A percentile compares a stretch with the other conserved stretches of the same genome.
Evolutionary conservation across 2,329 filamentous ascomycete species (phyloP).

Genomic region (Diaporthe batatas): DNA sequence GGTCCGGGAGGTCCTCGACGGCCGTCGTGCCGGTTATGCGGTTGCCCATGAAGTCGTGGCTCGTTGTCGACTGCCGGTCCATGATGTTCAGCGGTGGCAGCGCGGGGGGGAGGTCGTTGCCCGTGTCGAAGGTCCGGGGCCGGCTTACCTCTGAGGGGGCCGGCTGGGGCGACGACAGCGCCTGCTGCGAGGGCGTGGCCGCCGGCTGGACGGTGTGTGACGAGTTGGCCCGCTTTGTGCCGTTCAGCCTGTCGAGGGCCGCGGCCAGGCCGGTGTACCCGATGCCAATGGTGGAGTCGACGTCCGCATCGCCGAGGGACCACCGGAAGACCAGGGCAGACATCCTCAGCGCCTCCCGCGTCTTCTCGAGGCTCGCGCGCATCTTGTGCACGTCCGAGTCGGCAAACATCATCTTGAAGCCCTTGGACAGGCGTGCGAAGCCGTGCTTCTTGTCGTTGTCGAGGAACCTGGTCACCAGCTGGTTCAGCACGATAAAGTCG

Average conservation of each 20-base stretch:
- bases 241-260: conserved; percentile 67
- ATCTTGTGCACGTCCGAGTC: conserved; percentile 74
- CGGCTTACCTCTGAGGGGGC: conserved; percentile 30
- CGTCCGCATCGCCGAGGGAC: conserved; percentile 70
- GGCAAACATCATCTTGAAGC: conserved; percentile 74
- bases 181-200: not conserved
- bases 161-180: conserved; percentile 40
- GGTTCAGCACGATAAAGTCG: conserved; percentile 74
- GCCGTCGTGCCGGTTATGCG: conserved; percentile 37
- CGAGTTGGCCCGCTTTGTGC: conserved; percentile 38
- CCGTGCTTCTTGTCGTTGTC: conserved; percentile 73
- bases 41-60: conserved; percentile 40
- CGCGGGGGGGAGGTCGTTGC: conserved; percentile 34
- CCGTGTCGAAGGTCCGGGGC: conserved; percentile 42
- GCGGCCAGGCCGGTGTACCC: conserved; percentile 77
- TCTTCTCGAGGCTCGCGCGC: conserved; percentile 67
- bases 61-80: conserved; percentile 42
- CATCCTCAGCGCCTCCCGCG: conserved; percentile 72
- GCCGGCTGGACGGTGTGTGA: conserved; percentile 43
- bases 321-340: conserved; percentile 75
- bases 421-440: conserved; percentile 70
- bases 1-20: conserved; percentile 6
- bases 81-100: conserved; percentile 40
- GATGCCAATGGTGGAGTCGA: conserved; percentile 72
- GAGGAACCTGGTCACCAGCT: conserved; percentile 72